Evolutionary conservation across 2,329 filamentous ascomycete species (phyloP).

Genomic region (Monosporascus sp.): DNA sequence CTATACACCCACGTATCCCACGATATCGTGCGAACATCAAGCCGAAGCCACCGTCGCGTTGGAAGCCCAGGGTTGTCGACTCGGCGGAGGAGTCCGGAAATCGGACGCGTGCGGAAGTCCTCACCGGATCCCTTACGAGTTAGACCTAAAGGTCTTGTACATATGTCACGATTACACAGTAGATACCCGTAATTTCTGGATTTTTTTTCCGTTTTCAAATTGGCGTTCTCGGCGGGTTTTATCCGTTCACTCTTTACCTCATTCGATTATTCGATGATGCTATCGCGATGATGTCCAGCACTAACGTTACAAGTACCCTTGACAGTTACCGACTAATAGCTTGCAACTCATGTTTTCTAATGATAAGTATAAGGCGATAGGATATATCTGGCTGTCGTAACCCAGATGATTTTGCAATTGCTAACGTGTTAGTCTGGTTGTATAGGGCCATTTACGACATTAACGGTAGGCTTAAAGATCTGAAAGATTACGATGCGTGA

Average conservation of each 20-base stretch:
- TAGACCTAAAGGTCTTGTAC: slow-evolving; percentile 34
- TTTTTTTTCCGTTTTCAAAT: slow-evolving; percentile 1
- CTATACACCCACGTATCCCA: slow-evolving; percentile 6
- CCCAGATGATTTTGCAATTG: too few species aligned
- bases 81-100: slow-evolving; percentile 40
- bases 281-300: not conserved
- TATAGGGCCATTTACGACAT: too few species aligned
- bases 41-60: slow-evolving; percentile 26
- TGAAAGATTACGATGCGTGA: too few species aligned
- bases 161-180: slow-evolving; percentile 27
- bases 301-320: too few species aligned
- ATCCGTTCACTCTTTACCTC: not conserved
- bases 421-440: too few species aligned
- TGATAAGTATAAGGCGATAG: too few species aligned
- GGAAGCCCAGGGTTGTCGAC: slow-evolving; percentile 28
- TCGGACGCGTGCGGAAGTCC: slow-evolving; percentile 44
- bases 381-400: too few species aligned
- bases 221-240: not conserved
- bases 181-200: slow-evolving; percentile 17
- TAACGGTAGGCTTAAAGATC: too few species aligned
- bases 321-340: too few species aligned
- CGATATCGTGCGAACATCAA: slow-evolving; percentile 16
- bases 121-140: slow-evolving; percentile 34
- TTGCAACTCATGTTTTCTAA: too few species aligned
- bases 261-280: not conserved